Conservation (phyloP, 148 eudicot genomes). For the Diospyros lotus region DNA sequence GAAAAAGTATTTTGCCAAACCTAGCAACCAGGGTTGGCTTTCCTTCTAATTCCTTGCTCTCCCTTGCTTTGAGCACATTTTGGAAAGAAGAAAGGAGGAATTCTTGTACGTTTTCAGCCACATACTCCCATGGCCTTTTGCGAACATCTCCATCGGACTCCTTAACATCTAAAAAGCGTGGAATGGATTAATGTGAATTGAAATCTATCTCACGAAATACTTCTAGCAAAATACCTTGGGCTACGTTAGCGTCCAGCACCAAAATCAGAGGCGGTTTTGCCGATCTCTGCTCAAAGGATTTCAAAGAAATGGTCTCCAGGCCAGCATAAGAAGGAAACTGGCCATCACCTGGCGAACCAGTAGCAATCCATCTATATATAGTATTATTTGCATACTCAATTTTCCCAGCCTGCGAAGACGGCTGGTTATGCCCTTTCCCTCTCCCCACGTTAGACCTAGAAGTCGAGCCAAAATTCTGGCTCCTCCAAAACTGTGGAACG, state of each 20-base stretch:
- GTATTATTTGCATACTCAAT: neutral
- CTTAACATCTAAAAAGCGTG: neutral
- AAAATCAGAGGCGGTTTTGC: neutral
- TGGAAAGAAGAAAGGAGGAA: conserved; percentile 15
- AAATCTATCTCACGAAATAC: too few species aligned
- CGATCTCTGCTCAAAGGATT: neutral
- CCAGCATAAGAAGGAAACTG: neutral
- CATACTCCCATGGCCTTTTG: conserved; percentile 13
- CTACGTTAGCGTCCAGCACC: neutral
- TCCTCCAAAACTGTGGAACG: neutral
- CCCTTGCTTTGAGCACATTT: too few species aligned
- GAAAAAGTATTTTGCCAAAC: conserved; percentile 16
- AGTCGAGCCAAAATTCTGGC: neutral
- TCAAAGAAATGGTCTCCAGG: neutral
- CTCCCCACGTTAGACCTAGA: neutral
- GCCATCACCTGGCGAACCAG: neutral
- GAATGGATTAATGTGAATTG: neutral
- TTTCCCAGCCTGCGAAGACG: neutral
- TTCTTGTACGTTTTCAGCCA: conserved; percentile 10
- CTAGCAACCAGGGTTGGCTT: conserved; percentile 18
- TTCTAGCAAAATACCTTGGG: neutral
- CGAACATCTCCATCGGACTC: conserved; percentile 1
- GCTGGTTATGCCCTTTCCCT: neutral
- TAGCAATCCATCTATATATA: neutral
- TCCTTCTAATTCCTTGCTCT: conserved; percentile 3